Percentiles rank a stretch among this genome's conserved stretches.
Conservation (phyloP, 2,329 filamentous ascomycete species). For the Penicillium oxalicum region DNA sequence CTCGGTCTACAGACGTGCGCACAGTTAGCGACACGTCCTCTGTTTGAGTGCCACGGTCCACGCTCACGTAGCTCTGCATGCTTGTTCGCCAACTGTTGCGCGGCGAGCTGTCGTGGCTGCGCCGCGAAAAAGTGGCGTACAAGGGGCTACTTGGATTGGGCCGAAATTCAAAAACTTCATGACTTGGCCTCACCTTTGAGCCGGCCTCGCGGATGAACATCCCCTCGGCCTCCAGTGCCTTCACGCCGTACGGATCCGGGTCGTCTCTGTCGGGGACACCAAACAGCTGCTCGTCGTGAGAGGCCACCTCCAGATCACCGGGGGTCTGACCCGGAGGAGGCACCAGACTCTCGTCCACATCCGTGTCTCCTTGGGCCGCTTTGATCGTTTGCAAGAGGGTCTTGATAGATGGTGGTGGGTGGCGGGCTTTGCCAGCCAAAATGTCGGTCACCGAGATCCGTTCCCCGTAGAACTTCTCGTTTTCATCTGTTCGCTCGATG, state of each 20-base stretch:
- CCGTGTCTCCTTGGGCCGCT: conserved; percentile 74
- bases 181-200: conserved; percentile 63
- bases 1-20: conserved; percentile 29
- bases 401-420: conserved; percentile 52
- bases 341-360: conserved; percentile 65
- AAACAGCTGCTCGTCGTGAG: conserved; percentile 48
- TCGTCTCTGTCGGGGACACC: conserved; percentile 74
- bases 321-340: conserved; percentile 65
- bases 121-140: conserved; percentile 53
- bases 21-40: conserved; percentile 44
- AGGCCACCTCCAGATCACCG: conserved; percentile 59
- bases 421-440: conserved; percentile 53
- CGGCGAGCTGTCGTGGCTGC: conserved; percentile 62
- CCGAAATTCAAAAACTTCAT: conserved; percentile 76
- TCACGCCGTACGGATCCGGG: conserved; percentile 85
- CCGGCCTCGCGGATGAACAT: conserved; percentile 89
- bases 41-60: conserved; percentile 63
- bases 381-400: conserved; percentile 76
- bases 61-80: conserved; percentile 56
- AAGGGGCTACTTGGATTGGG: conserved; percentile 68
- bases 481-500: conserved; percentile 80
- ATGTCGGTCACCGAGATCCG: conserved; percentile 58
- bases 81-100: conserved; percentile 63
- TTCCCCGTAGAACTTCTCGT: conserved; percentile 76
- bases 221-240: conserved; percentile 76